Evolutionary conservation across 768 basidiomycete genomes (phyloP), one percentile per base, ranked within the genome.

Genomic region (Lyophyllum atratum): DNA sequence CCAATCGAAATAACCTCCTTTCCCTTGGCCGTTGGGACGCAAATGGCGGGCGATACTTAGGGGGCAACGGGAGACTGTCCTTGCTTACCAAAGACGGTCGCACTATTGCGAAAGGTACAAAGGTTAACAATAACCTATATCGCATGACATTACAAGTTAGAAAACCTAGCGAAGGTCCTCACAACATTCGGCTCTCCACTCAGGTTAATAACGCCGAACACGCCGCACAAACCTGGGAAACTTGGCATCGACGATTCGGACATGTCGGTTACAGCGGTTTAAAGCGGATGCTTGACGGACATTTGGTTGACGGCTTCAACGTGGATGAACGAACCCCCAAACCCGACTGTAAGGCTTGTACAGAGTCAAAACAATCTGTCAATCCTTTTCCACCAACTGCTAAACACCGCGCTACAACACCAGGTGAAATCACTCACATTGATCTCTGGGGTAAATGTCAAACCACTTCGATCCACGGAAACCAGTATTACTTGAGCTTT

Each of bases 391-490:
- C 25, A 45, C 7, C 34, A n/a, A 19, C 17, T 21, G 6, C 40
- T 5, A n/a, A 34, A 6, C 9, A 34, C 8, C 8, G 28, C n/a
- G 26, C 9, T 7, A 60, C 51, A 7, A 33, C 49, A 52, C 50
- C 34, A 8, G 34, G 55, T 4, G 44, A 56, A 40, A 11, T 60
- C 29, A 56, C 46, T 2, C 55, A 54, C 31, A 56, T 50, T 5
- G 44, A 59, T 25, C 37, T 61, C 11, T 59, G 57, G 53, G 53
- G 29, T 6, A 31, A 31, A 31, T 51, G 33, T 48, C 58, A 21
- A 55, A 58, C 22, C n/a, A 28, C 7, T 14, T 61, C 48, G 39
- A 59, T 55, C 28, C 29, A 61, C 12, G 47, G 52, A 2, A 58
- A 61, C 29, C 29, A 31, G 29, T 31, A 31, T 11, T 60, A 56